Evolutionary conservation across 1,284 basidiomycete genomes (phyloP), one percentile per base, ranked within the genome.

Genomic region (Melanopsichium pennsylvanicum): DNA sequence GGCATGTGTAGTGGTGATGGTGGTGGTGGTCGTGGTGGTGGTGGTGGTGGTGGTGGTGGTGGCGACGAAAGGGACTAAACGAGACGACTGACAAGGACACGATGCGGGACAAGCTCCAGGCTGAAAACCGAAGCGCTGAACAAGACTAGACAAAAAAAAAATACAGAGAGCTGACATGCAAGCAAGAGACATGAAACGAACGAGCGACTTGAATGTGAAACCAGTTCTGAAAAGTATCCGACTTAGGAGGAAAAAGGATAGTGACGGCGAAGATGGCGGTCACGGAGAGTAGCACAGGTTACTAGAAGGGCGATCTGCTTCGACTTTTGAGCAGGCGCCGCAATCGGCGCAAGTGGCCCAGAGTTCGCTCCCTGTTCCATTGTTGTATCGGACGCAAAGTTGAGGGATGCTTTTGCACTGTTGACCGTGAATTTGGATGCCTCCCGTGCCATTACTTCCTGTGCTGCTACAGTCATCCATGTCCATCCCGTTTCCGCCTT

Each of bases 381-480:
- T 57, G 31, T 67, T 61, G 44, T 70, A 52, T 6, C 72, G 39
- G 4, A 76, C 75, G n/a, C 68, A 71, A 21, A 76, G 68, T 29
- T 70, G 72, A 0, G 72, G 72, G 34, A 75, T 74, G 56, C 72
- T 73, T 40, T 67, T 70, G 62, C 75, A 76, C 23, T 72, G 64
- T 1, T 58, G 49, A 7, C 70, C 73, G n/a, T 75, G 73, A 4
- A 46, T 29, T 8, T 13, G 27, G n/a, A n/a, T n/a, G n/a, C n/a
- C 31, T 9, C 38, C 16, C 5, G 12, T 22, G 36, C 26, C n/a
- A 29, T 15, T 33, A 34, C 40, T 21, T 19, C 35, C 21, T 32
- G 38, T 50, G 50, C 50, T 55, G 41, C 44, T 49, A 19, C 16
- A 39, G 32, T 60, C 68, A 13, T n/a, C n/a, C n/a, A 67, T 40